Evolutionary conservation across 2,329 filamentous ascomycete genomes (phyloP).

Genomic region (Ophiostoma novo-ulmi): DNA sequence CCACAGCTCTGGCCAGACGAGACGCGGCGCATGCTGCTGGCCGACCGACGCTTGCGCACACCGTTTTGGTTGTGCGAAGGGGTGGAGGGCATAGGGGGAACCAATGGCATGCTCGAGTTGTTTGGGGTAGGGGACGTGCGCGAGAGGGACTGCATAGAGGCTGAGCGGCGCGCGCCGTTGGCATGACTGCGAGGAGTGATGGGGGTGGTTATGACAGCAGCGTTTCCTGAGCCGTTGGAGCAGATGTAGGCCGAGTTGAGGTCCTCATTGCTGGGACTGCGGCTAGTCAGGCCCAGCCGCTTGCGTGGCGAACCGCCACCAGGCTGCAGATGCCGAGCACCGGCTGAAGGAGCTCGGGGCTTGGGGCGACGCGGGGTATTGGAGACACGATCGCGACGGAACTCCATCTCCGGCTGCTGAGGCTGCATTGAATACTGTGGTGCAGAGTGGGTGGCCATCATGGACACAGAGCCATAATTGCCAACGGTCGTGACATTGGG

Average conservation of each 20-base stretch:
- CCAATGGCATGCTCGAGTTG: background rate
- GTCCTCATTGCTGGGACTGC: background rate
- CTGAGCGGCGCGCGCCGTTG: slow-evolving; percentile 28
- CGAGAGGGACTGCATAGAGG: slow-evolving; percentile 31
- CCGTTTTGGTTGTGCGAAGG: slow-evolving; percentile 23
- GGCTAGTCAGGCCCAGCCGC: slow-evolving; percentile 27
- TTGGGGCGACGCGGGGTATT: slow-evolving; percentile 38
- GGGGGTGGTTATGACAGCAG: slow-evolving; percentile 15
- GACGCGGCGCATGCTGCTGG: slow-evolving; percentile 30
- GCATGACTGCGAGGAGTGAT: slow-evolving; percentile 20
- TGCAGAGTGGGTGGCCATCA: slow-evolving; percentile 11
- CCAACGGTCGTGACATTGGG: slow-evolving; percentile 14
- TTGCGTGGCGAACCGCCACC: slow-evolving; percentile 40
- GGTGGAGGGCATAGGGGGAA: slow-evolving; percentile 11
- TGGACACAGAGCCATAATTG: slow-evolving; percentile 10
- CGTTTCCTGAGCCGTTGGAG: background rate
- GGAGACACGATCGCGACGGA: slow-evolving; percentile 24
- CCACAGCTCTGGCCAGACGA: slow-evolving; percentile 13
- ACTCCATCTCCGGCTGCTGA: slow-evolving; percentile 17
- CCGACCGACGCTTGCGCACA: slow-evolving; percentile 38
- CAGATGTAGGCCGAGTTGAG: slow-evolving; percentile 12
- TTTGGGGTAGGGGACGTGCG: slow-evolving; percentile 17
- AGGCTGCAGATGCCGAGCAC: slow-evolving; percentile 45
- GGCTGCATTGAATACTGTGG: slow-evolving; percentile 18
- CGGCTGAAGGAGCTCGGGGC: slow-evolving; percentile 51